Evolutionary conservation across 1,284 basidiomycete species (phyloP).

Genomic region (Xerocomus cyaneibrunnescens): DNA sequence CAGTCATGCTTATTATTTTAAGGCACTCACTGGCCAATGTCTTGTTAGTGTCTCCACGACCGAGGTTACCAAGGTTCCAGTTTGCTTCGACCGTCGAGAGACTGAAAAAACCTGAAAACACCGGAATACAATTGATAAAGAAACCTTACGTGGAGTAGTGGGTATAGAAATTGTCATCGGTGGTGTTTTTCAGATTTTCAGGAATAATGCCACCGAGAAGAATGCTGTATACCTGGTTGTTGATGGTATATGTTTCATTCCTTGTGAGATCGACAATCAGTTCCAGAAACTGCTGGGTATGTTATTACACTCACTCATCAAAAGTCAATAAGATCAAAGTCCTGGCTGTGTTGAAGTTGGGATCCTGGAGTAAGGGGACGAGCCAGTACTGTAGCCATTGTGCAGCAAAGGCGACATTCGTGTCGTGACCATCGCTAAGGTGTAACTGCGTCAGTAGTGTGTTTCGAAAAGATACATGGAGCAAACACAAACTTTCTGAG

Average conservation of each 20-base stretch:
- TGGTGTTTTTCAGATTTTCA: conserved; percentile 41
- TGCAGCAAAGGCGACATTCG: too few relatives aligned
- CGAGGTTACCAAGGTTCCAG: conserved; percentile 60
- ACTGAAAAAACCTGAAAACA: conserved; percentile 11
- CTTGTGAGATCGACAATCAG: conserved; percentile 31
- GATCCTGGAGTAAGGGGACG: too few relatives aligned
- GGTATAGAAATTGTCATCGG: conserved; percentile 57
- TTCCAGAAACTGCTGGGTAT: neutral
- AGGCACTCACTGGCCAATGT: conserved; percentile 24
- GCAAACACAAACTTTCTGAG: too few relatives aligned
- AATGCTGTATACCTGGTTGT: conserved; percentile 49
- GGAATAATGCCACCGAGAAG: conserved; percentile 57
- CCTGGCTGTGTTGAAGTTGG: conserved; percentile 47
- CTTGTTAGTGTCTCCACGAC: conserved; percentile 54
- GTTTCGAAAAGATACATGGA: too few relatives aligned
- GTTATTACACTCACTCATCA: conserved; percentile 32
- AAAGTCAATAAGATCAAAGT: conserved; percentile 59
- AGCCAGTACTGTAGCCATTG: too few relatives aligned
- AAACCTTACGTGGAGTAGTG: too few relatives aligned
- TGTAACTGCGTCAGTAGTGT: too few relatives aligned
- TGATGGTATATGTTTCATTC: conserved; percentile 45
- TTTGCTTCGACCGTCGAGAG: conserved; percentile 63
- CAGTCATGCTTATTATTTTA: neutral
- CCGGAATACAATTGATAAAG: too few relatives aligned
- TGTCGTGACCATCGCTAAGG: too few relatives aligned